Evolutionary conservation across 495 filamentous ascomycete species (phyloP), one percentile per base, ranked within the genome.

Genomic region (Aspergillus indologenus): DNA sequence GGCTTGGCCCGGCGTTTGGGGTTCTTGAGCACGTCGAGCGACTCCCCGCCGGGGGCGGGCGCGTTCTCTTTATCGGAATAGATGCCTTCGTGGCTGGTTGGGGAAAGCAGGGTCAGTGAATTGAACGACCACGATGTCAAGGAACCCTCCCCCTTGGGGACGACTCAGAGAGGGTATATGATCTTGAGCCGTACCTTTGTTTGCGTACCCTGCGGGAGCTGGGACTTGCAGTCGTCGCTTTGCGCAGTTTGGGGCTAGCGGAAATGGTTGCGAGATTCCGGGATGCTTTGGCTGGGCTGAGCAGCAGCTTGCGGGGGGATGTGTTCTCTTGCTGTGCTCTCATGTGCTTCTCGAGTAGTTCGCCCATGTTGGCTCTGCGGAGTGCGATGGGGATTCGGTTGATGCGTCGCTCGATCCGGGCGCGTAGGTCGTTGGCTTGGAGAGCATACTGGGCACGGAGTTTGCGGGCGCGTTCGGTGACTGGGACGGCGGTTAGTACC

Each of bases 371-470:
- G 29, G 81, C 82, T 65, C 87, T 89, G 55, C 94, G 87, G 58
- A 96, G 73, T 15, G 86, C 83, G 43, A 83, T 79, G 8, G 94
- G 94, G 47, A 99, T 92, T 47, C 94, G 89, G 68, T 97, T 96
- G 72, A 99, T 82, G 69, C 94, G 90, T 72, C 96, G 88, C 76
- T 98, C 93, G 26, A 99, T 87, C 44, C 94, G 88, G 48, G 91
- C 85, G 45, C 87, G 83, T 14, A 98, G 81, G 59, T 89, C 89
- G 68, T 90, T 87, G 14, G 90, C 87, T 71, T 96, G 92, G 34
- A 95, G 79, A 31, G 87, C 87, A 76, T 95, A 96, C 72, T 95
- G 92, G 4, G 92, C 87, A 61, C 92, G 88, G 23, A 98, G 84
- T 72, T 94, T 95, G 54, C 94, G 84, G 40, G 90, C 91, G 63